Conservation (phyloP, 805 yeast species). For the Candida glaebosa region DNA sequence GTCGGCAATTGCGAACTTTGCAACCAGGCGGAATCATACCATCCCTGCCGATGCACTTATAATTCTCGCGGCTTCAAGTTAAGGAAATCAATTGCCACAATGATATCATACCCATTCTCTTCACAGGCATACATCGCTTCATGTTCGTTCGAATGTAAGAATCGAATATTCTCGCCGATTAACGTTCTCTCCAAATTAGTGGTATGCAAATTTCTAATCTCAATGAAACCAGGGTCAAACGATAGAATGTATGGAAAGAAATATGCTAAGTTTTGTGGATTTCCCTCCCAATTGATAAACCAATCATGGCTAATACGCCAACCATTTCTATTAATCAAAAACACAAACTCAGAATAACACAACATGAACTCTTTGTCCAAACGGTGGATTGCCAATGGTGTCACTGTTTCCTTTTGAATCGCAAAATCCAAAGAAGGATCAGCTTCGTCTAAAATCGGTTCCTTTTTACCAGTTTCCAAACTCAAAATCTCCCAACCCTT, state of each 20-base stretch:
- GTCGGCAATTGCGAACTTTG: no score
- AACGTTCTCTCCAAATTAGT: slow-evolving; percentile 86
- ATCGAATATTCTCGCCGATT: slow-evolving; percentile 85
- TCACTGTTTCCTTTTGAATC: slow-evolving; percentile 67
- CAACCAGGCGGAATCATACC: no score
- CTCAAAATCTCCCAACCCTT: slow-evolving; percentile 95
- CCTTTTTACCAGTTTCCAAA: slow-evolving; percentile 77
- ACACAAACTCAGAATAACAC: slow-evolving; percentile 89
- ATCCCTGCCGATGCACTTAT: neutral
- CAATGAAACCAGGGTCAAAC: slow-evolving; percentile 86
- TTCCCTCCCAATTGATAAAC: slow-evolving; percentile 96
- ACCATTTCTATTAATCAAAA: slow-evolving; percentile 90
- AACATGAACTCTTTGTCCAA: slow-evolving; percentile 84
- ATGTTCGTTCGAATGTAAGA: slow-evolving; percentile 85
- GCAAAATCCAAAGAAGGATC: slow-evolving; percentile 97
- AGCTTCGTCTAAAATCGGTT: slow-evolving; percentile 93
- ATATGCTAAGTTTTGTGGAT: slow-evolving; percentile 86
- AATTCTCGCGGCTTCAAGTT: slow-evolving; percentile 36
- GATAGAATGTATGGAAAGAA: slow-evolving; percentile 93
- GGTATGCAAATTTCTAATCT: slow-evolving; percentile 85
- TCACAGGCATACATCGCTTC: slow-evolving; percentile 93
- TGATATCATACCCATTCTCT: slow-evolving; percentile 86
- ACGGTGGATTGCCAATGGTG: slow-evolving; percentile 89
- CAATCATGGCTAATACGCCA: slow-evolving; percentile 95
- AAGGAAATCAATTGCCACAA: slow-evolving; percentile 92